Conservation (phyloP, 768 basidiomycete species). For the Agaricus sinodeliciosus region DNA sequence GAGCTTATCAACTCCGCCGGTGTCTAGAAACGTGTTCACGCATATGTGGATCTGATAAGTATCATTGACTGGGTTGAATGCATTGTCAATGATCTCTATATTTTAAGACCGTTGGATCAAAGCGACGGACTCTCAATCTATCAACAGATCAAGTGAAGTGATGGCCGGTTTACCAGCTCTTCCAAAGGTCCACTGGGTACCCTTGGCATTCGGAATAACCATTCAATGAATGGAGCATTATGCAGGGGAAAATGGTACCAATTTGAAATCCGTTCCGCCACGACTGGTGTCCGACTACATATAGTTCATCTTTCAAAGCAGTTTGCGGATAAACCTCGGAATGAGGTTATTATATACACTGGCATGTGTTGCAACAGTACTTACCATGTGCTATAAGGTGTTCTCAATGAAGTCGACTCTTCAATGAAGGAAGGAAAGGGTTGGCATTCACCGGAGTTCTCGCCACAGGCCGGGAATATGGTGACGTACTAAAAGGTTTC, state of each 20-base stretch:
- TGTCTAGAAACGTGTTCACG: slow-evolving; percentile 49
- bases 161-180: too few relatives aligned
- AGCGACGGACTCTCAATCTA: slow-evolving; percentile 2
- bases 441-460: slow-evolving; percentile 74
- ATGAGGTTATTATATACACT: slow-evolving; percentile 10
- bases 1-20: slow-evolving; percentile 55
- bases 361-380: not conserved
- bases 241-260: slow-evolving; percentile 68
- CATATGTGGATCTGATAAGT: slow-evolving; percentile 30
- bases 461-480: slow-evolving; percentile 52
- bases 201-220: slow-evolving; percentile 64
- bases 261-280: slow-evolving; percentile 12
- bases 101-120: too few relatives aligned
- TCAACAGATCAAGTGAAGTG: slow-evolving; percentile 40
- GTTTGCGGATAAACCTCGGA: slow-evolving; percentile 51
- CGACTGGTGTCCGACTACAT: slow-evolving; percentile 15
- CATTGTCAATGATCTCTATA: too few relatives aligned
- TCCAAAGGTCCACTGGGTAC: slow-evolving; percentile 28
- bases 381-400: slow-evolving; percentile 22
- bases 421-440: slow-evolving; percentile 64
- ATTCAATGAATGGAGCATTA: slow-evolving; percentile 60
- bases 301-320: too few relatives aligned
- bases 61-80: not conserved
- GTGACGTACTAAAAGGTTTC: slow-evolving; percentile 53
- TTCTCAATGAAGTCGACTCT: slow-evolving; percentile 68